phyloP scores from a whole-genome alignment of 768 basidiomycete species.

The Tylopilus balloui region DNA sequence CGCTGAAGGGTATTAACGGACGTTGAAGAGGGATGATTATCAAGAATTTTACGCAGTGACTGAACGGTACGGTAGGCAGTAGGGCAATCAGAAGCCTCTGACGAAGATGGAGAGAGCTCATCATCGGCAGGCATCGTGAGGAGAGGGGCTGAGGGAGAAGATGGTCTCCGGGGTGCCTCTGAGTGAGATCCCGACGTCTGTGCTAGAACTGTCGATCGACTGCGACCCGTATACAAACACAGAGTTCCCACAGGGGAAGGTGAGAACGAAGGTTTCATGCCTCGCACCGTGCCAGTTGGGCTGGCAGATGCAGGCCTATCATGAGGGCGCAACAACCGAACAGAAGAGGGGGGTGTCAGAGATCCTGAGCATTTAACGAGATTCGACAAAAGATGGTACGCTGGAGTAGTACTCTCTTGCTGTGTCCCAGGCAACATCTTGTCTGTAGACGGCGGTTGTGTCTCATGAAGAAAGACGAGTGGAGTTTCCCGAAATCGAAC shows the following conservation, averaged over 20 bases:
- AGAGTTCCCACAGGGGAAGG: conserved; percentile 12
- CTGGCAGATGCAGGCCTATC: conserved; percentile 34
- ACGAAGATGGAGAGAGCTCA: conserved; percentile 47
- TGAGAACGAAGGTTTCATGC: conserved; percentile 11
- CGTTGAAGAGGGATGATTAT: conserved; percentile 40
- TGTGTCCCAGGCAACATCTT: conserved; percentile 34
- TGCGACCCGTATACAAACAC: conserved; percentile 13
- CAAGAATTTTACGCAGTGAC: conserved; percentile 67
- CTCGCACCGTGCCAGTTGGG: conserved; percentile 27
- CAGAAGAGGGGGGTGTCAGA: conserved; percentile 21
- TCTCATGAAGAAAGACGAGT: background rate
- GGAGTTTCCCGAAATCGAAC: conserved; percentile 9
- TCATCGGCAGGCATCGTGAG: conserved; percentile 56
- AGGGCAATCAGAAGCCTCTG: conserved; percentile 48
- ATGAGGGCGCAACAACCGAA: conserved; percentile 31
- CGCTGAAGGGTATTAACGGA: conserved; percentile 17
- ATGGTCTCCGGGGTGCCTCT: conserved; percentile 27
- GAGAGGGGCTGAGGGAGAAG: conserved; percentile 24
- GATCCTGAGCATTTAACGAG: conserved; percentile 41
- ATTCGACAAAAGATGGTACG: conserved; percentile 59
- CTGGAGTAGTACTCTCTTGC: conserved; percentile 46
- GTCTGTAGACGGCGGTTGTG: background rate
- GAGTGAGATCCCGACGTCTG: conserved; percentile 25
- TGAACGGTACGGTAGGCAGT: conserved; percentile 59
- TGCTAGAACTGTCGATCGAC: conserved; percentile 6